These are phyloP conservation scores for Nepenthes alata DNA, from an alignment of 179 eudicot genomes.

Conservation along the genomic window DNA sequence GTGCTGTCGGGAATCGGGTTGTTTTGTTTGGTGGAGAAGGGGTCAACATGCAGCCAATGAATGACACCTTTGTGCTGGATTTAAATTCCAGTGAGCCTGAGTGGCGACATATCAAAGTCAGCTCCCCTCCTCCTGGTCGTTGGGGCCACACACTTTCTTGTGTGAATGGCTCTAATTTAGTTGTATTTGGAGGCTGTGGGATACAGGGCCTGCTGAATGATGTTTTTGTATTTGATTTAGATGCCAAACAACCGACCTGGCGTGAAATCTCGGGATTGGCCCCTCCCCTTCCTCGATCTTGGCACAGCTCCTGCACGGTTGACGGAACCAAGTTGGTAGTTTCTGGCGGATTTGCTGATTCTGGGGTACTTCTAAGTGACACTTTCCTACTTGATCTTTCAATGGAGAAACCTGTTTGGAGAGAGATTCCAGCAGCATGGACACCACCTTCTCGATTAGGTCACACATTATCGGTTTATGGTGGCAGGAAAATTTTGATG, in stretches of 20 bases:
- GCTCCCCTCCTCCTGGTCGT: conserved; percentile 95
- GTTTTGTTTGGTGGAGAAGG: conserved; percentile 94
- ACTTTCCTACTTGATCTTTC: conserved; percentile 89
- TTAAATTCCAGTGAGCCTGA: conserved; percentile 62
- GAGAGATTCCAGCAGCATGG: conserved; percentile 86
- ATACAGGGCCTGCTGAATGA: conserved; percentile 78
- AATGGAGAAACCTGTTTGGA: conserved; percentile 86
- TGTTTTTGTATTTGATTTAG: conserved; percentile 81
- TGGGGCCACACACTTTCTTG: conserved; percentile 98
- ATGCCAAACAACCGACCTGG: conserved; percentile 88
- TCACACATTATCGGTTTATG: conserved; percentile 83
- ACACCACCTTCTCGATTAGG: conserved; percentile 93
- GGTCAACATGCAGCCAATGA: conserved; percentile 95
- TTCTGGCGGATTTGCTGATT: conserved; percentile 94
- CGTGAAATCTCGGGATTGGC: conserved; percentile 87
- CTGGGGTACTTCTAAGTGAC: conserved; percentile 85
- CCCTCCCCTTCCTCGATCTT: conserved; percentile 87
- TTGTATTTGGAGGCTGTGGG: conserved; percentile 91
- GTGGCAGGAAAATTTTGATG: conserved; percentile 87
- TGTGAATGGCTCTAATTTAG: conserved; percentile 77
- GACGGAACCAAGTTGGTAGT: conserved; percentile 89
- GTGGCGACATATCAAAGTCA: conserved; percentile 77
- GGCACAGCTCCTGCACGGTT: conserved; percentile 97
- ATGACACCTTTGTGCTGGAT: conserved; percentile 90
- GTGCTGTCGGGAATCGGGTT: conserved; percentile 91